Evolutionary conservation across 2,329 filamentous ascomycete species (phyloP), one percentile per base, ranked within the genome.

Genomic region (Tolypocladium amazonense): DNA sequence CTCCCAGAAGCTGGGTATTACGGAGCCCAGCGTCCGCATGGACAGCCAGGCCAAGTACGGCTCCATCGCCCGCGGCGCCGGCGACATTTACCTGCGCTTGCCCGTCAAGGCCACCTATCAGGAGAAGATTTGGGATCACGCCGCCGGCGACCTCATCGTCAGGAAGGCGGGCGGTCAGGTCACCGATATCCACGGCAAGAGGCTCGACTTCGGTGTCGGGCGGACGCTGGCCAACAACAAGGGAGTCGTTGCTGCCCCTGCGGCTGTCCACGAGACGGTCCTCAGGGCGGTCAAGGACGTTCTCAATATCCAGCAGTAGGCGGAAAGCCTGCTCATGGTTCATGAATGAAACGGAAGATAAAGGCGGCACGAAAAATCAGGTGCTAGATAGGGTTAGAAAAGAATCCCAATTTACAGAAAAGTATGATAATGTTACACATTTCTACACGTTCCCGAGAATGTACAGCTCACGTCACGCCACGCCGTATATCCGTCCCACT

Each of bases 91-190:
- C 76, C 82, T 99, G 60, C 85, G 95, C 58, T 78, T 99, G 61
- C 94, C 94, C 4, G 88, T 90, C 62, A 89, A 85, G 72, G 88
- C 88, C 67, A 87, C 88, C 58, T 99, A 99, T 77, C 86, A 96
- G 73, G 94, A 99, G 81, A 99, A 99, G 84, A 99, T 99, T 66
- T 99, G 94, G 94, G 94, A 99, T 72, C 94, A 99, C 73, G 94
- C 94, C 23, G 94, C 93, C 15, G 94, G 94, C 47, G 92, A 96
- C 69, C 77, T 99, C 61, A 92, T 99, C 65, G 94, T 97, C 47
- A 83, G 92, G 60, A 95, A 99, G 76, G 92, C 94, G 3, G 94
- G 94, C 57, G 95, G 94, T 56, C 80, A 89, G 69, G 93, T 99
- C 58, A 95, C 92, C 1, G 95, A 99, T 75, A 88, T 92, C 47